These are phyloP conservation scores for Suillus hirtellus DNA, from an alignment of 768 basidiomycete genomes.

Conservation along the genomic window DNA sequence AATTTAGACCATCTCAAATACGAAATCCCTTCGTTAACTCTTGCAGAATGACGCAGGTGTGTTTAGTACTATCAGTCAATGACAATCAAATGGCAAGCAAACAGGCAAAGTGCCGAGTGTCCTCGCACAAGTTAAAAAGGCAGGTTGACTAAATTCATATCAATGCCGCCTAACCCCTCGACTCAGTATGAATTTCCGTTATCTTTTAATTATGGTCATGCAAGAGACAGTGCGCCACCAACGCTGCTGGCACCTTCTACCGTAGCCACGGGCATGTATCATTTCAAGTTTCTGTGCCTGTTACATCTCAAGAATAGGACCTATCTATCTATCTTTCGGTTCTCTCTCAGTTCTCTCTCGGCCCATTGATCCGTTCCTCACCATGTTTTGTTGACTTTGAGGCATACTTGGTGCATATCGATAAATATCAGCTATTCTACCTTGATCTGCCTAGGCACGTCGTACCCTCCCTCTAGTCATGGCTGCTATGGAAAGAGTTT, in stretches of 20 bases:
- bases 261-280: background rate
- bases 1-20: background rate
- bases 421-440: background rate
- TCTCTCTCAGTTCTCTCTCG: background rate
- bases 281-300: background rate
- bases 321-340: background rate
- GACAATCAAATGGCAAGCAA: background rate
- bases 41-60: background rate
- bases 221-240: background rate
- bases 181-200: background rate
- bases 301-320: conserved; percentile 2
- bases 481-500: conserved; percentile 1
- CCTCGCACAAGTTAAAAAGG: no score
- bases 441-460: background rate
- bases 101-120: background rate
- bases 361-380: background rate
- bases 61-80: background rate
- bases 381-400: background rate
- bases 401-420: background rate
- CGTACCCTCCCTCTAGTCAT: conserved; percentile 11
- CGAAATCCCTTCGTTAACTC: background rate
- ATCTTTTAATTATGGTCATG: conserved; percentile 1
- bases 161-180: background rate
- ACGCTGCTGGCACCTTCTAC: background rate
- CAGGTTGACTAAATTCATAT: background rate